Evolutionary conservation across 495 filamentous ascomycete genomes (phyloP).

Genomic region (Daldinia loculata): DNA sequence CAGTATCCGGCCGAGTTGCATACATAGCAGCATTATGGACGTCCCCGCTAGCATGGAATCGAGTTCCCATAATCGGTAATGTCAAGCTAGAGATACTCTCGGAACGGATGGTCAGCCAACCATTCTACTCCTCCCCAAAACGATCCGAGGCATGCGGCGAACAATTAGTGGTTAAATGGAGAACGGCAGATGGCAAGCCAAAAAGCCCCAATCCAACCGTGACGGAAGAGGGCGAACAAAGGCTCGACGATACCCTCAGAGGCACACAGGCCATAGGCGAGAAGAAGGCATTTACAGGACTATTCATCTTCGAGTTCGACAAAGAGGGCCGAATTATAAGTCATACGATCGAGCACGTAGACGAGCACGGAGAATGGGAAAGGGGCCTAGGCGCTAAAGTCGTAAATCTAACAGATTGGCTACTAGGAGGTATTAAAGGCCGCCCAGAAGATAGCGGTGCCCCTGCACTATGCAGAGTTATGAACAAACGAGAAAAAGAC

Average conservation of each 20-base stretch:
- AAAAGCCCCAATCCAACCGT: conserved; percentile 37
- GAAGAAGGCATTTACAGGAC: conserved; percentile 73
- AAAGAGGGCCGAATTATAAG: conserved; percentile 80
- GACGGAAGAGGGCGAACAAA: conserved; percentile 42
- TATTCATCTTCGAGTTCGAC: conserved; percentile 97
- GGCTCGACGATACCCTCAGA: conserved; percentile 35
- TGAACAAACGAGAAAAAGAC: conserved; percentile 22
- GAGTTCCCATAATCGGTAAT: conserved; percentile 86
- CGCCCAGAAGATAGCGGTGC: conserved; percentile 45
- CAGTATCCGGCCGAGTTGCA: conserved; percentile 85
- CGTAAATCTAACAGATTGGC: conserved; percentile 87
- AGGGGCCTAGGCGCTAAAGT: conserved; percentile 70
- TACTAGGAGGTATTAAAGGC: conserved; percentile 71
- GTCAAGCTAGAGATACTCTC: conserved; percentile 85
- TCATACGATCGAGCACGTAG: conserved; percentile 93
- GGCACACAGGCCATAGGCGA: conserved; percentile 42
- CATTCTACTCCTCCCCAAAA: conserved; percentile 42
- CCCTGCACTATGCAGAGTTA: conserved; percentile 33
- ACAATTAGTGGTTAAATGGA: conserved; percentile 88
- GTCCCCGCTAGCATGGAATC: conserved; percentile 92
- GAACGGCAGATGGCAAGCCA: conserved; percentile 57
- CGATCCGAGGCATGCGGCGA: conserved; percentile 65
- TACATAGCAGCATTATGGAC: conserved; percentile 97
- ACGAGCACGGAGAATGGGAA: conserved; percentile 76
- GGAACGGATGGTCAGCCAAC: conserved; percentile 79